Conservation (phyloP, 768 basidiomycete species). For the Crassisporium funariophilum region DNA sequence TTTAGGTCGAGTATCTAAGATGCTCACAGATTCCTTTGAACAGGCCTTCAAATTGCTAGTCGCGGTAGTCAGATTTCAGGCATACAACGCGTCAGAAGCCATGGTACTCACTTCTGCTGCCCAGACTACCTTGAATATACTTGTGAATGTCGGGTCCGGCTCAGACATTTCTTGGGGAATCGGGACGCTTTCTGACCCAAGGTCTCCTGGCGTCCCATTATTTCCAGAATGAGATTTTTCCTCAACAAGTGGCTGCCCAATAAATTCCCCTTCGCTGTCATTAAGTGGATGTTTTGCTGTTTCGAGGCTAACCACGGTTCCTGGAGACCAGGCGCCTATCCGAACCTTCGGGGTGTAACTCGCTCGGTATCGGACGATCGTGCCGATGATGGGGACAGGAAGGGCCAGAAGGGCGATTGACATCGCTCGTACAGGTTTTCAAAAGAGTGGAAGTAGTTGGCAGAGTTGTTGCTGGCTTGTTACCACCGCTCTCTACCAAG, state of each 20-base stretch:
- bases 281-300: too few species aligned
- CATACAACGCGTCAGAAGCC: background rate
- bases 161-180: background rate
- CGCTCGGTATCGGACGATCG: constrained; percentile 10
- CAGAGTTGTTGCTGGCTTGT: too few species aligned
- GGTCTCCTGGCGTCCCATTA: too few species aligned
- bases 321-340: background rate
- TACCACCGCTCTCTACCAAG: too few species aligned
- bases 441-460: too few species aligned
- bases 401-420: constrained; percentile 1
- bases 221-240: too few species aligned
- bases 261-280: too few species aligned
- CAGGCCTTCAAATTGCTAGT: constrained; percentile 12
- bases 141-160: constrained; percentile 1
- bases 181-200: too few species aligned
- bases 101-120: constrained; percentile 4
- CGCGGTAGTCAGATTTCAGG: background rate
- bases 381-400: constrained; percentile 8
- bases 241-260: too few species aligned
- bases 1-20: background rate
- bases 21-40: constrained; percentile 12
- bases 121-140: constrained; percentile 9
- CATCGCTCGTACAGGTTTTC: too few species aligned
- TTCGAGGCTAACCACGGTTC: background rate
- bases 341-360: constrained; percentile 4